Percentiles rank a stretch among this genome's conserved stretches.
phyloP scores from a whole-genome alignment of 331 rosid species.

The Rosa hybrid region DNA sequence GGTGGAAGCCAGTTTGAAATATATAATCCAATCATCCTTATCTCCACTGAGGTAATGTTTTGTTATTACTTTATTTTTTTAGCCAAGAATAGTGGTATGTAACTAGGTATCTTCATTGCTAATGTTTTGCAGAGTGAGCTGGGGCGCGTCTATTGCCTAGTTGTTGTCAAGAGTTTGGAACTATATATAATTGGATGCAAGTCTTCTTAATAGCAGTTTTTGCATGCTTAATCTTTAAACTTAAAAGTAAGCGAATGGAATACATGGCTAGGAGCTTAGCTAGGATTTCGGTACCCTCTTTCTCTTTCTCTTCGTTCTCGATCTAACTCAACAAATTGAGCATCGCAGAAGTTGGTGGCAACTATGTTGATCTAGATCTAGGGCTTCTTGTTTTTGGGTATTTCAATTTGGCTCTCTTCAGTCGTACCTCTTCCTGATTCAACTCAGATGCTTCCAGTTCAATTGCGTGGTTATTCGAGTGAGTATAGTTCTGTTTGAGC shows the following conservation, averaged over 20 bases:
- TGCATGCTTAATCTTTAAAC: constrained; percentile 1
- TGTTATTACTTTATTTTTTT: not conserved
- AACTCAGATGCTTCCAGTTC: too few relatives aligned
- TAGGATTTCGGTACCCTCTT: too few relatives aligned
- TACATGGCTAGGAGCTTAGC: not conserved
- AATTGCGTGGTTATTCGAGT: too few relatives aligned
- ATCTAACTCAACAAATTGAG: too few relatives aligned
- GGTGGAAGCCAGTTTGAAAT: constrained; percentile 75
- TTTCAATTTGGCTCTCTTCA: too few relatives aligned
- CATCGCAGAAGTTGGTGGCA: too few relatives aligned
- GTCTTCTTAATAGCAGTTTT: constrained; percentile 30
- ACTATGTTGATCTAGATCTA: too few relatives aligned
- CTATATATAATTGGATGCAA: constrained; percentile 78
- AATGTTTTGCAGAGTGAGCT: constrained; percentile 60
- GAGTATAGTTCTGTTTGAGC: too few relatives aligned
- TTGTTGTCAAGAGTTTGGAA: constrained; percentile 65
- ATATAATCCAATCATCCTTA: constrained; percentile 75
- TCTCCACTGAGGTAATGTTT: constrained; percentile 64
- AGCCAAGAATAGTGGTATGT: not conserved
- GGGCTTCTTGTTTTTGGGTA: too few relatives aligned
- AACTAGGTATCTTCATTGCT: constrained; percentile 10
- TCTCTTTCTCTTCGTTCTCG: too few relatives aligned
- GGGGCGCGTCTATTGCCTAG: constrained; percentile 85
- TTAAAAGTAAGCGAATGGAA: constrained; percentile 13
- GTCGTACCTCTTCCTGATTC: too few relatives aligned